Conservation (phyloP, 768 basidiomycete genomes). For the Tephrocybe sp. region DNA sequence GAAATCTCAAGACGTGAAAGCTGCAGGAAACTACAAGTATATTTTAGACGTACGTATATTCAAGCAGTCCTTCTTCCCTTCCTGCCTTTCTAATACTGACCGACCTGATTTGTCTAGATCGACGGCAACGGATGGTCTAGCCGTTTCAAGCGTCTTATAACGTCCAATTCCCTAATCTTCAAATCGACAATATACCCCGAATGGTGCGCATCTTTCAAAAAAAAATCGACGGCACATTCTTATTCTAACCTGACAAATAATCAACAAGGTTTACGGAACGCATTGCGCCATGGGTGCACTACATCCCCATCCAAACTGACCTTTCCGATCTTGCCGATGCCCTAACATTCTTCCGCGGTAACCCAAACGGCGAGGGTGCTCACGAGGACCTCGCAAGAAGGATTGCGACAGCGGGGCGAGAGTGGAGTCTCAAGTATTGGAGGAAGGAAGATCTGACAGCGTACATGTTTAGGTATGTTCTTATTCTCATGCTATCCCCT, state of each 20-base stretch:
- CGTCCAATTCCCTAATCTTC: slow-evolving; percentile 56
- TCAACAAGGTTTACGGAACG: slow-evolving; percentile 48
- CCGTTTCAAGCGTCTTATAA: slow-evolving; percentile 60
- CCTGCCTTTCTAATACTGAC: not conserved
- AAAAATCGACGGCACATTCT: not conserved
- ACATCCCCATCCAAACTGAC: slow-evolving; percentile 63
- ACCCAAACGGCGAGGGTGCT: slow-evolving; percentile 44
- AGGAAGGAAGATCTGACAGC: slow-evolving; percentile 57
- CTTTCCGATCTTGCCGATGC: slow-evolving; percentile 67
- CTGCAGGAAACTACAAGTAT: slow-evolving; percentile 57
- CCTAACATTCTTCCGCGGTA: slow-evolving; percentile 69
- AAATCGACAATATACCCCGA: slow-evolving; percentile 67
- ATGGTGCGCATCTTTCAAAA: slow-evolving; percentile 38
- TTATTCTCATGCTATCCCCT: not conserved
- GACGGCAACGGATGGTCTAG: slow-evolving; percentile 64
- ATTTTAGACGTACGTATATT: slow-evolving; percentile 53
- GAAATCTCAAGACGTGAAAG: slow-evolving; percentile 32
- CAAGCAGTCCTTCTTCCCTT: slow-evolving; percentile 18
- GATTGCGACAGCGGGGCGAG: slow-evolving; percentile 54
- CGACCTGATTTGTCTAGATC: slow-evolving; percentile 28
- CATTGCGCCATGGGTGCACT: slow-evolving; percentile 68
- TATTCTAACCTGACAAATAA: not conserved
- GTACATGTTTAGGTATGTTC: slow-evolving; percentile 51
- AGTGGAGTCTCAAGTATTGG: slow-evolving; percentile 61
- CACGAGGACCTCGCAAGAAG: slow-evolving; percentile 57